Evolutionary conservation across 306 rosid species (phyloP), one percentile per base, ranked within the genome.

Genomic region (Ammopiptanthus mongolicus): DNA sequence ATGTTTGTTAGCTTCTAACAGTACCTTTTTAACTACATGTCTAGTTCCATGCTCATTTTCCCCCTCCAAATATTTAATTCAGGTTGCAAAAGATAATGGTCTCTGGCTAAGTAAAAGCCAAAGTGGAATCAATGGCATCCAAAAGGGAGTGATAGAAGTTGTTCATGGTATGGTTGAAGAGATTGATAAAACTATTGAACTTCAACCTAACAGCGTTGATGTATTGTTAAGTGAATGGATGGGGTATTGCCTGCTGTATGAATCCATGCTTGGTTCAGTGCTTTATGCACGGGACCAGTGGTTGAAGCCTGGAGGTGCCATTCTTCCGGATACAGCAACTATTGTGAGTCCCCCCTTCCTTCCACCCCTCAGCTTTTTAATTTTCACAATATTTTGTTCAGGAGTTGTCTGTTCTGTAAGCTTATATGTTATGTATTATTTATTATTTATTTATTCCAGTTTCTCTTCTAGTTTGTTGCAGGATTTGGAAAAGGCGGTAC

Each of bases 191-290:
- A 74, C 67, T 71, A 73, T 78, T 84, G 76, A 79, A 69, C 86
- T 95, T 72, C 80, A 86, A 78, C 97, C 97, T 64, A 86, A 86
- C n/a, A 90, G 92, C 66, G 85, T 95, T 78, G 97, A 95, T 73
- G 90, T 95, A 41, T 77, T 95, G 81, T 44, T 92, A 55, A 95
- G 99, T 83, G 97, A 95, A 83, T 95, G 99, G 99, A 95, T 95
- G 97, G 97, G 99, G 21, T 95, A 95, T 80, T 95, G 99, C 90
- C 58, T 95, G 69, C 83, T 91, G 31, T 95, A 91, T 7, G 99
- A 95, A 84, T 88, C 99, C 78, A 92, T 92, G 97, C 97, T 95
- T 44, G 89, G 91, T 72, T 95, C 96, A 23, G 96, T 95, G 46
- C 99, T 92, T 46, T 90, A 80, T 85, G 97, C 97, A 17, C 90